Percentiles rank a stretch among this genome's conserved stretches.
Evolutionary conservation across 1,139 yeast genomes (phyloP).

Genomic region (Debaryomyces coudertii): DNA sequence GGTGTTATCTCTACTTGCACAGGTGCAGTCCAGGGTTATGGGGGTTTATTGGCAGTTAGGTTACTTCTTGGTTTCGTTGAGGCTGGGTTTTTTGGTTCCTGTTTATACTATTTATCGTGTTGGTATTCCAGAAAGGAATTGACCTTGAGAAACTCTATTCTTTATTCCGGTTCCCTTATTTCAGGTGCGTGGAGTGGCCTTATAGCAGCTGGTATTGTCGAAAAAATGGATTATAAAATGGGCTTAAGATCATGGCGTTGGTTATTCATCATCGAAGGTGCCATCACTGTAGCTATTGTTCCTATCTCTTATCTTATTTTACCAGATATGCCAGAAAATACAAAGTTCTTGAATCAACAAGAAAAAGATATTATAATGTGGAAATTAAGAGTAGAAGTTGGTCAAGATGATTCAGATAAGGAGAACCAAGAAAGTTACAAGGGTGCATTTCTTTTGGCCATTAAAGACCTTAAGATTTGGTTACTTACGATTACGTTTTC

Average conservation of each 20-base stretch:
- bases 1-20: conserved; percentile 54
- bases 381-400: conserved; percentile 44
- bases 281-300: conserved; percentile 62
- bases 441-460: conserved; percentile 43
- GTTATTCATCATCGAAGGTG: conserved; percentile 75
- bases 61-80: conserved; percentile 59
- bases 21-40: conserved; percentile 32
- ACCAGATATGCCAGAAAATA: conserved; percentile 68
- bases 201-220: conserved; percentile 50
- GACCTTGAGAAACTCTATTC: conserved; percentile 57
- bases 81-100: conserved; percentile 61
- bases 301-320: conserved; percentile 62
- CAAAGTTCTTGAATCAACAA: conserved; percentile 52
- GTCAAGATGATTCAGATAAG: conserved; percentile 42
- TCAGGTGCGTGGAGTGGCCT: conserved; percentile 87
- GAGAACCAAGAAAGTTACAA: conserved; percentile 33
- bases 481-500: conserved; percentile 47
- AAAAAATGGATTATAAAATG: conserved; percentile 40
- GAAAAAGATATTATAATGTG: conserved; percentile 54
- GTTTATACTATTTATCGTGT: conserved; percentile 49
- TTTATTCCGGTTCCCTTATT: conserved; percentile 66
- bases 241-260: conserved; percentile 68
- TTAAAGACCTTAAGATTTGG: conserved; percentile 51
- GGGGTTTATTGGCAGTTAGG: conserved; percentile 40
- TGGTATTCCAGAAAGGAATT: conserved; percentile 54